Percentiles rank a stretch among this genome's conserved stretches.
Evolutionary conservation across 805 yeast genomes (phyloP).

Genomic region (Candida fluviatilis): DNA sequence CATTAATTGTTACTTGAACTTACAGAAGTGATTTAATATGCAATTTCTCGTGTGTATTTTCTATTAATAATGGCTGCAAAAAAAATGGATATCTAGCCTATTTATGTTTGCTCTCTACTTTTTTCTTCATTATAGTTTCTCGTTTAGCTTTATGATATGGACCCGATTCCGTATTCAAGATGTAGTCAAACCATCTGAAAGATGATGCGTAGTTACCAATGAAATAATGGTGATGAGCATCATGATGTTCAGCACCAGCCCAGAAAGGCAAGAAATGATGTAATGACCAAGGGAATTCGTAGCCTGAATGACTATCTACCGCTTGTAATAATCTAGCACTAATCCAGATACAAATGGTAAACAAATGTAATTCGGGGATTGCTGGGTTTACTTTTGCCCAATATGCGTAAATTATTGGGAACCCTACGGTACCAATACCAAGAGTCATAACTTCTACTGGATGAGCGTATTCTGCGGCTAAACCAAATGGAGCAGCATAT

Average conservation of each 20-base stretch:
- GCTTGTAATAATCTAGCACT: constrained; percentile 89
- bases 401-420: constrained; percentile 82
- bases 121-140: constrained; percentile 57
- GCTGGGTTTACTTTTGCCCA: constrained; percentile 49
- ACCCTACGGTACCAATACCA: constrained; percentile 95
- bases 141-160: constrained; percentile 71
- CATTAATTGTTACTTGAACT: too few species aligned
- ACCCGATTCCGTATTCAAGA: constrained; percentile 87
- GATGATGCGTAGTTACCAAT: constrained; percentile 93
- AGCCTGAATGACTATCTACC: constrained; percentile 96
- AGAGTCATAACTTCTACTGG: constrained; percentile 88
- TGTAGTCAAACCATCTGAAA: constrained; percentile 94
- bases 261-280: constrained; percentile 91
- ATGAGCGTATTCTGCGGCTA: constrained; percentile 97
- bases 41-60: too few species aligned
- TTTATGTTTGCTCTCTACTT: constrained; percentile 39
- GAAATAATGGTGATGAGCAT: constrained; percentile 93
- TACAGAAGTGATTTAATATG: too few species aligned
- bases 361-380: constrained; percentile 59
- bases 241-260: constrained; percentile 99
- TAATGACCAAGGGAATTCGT: constrained; percentile 95
- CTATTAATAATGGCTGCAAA: constrained; percentile 2
- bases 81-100: background rate
- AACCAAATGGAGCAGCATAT: constrained; percentile 96
- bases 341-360: constrained; percentile 89